Percentiles rank a stretch among this genome's conserved stretches.
Conservation (phyloP, 163 green algal genomes). For the Scenedesmus sp. region DNA sequence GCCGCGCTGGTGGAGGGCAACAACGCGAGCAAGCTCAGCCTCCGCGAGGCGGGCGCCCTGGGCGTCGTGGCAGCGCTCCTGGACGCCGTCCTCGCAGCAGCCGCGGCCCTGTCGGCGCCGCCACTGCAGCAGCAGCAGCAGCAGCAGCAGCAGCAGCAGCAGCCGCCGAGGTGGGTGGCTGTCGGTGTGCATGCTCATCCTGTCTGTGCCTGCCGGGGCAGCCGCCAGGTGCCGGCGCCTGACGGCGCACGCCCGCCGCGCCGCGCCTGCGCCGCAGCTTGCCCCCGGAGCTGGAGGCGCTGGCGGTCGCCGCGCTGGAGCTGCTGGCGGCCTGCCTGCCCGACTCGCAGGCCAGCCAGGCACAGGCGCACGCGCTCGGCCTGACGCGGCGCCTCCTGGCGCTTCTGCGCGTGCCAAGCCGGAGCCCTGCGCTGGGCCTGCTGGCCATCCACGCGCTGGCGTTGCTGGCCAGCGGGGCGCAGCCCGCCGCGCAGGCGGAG, state of each 20-base stretch:
- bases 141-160: slow-evolving; percentile 2
- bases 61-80: slow-evolving; percentile 25
- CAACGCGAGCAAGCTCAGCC: slow-evolving; percentile 15
- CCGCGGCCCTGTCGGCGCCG: not conserved
- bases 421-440: not conserved
- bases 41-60: slow-evolving; percentile 38
- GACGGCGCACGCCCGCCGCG: no score
- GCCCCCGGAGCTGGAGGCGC: not conserved
- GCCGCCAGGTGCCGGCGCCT: no score
- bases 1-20: slow-evolving; percentile 17
- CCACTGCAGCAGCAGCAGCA: slow-evolving; percentile 20
- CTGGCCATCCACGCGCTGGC: slow-evolving; percentile 3
- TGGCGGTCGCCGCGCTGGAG: slow-evolving; percentile 42
- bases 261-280: no score
- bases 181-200: slow-evolving; percentile 6
- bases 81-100: not conserved
- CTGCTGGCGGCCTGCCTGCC: slow-evolving; percentile 31
- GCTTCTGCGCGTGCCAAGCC: slow-evolving; percentile 8
- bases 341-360: slow-evolving; percentile 46
- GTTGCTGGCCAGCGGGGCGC: slow-evolving; percentile 14
- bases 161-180: not conserved
- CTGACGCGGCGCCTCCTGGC: slow-evolving; percentile 11
- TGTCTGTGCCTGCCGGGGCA: no score
- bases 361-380: not conserved
- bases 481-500: slow-evolving; percentile 16